Evolutionary conservation across 202 grass and related monocot species (phyloP), one percentile per base, ranked within the genome.

Genomic region (Dendrocalamus latiflorus): DNA sequence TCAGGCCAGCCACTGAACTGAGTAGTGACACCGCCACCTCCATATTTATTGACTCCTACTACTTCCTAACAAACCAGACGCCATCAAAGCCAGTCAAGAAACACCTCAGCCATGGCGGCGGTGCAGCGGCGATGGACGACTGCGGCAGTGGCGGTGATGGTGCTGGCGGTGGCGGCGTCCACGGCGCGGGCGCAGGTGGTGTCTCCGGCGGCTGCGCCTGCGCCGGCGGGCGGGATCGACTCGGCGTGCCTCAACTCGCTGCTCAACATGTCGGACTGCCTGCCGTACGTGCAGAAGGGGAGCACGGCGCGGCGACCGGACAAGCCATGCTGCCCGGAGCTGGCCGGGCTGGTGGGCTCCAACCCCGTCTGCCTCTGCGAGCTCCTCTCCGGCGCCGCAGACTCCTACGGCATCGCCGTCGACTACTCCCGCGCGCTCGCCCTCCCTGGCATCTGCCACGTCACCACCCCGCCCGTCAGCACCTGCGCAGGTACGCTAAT

Each of bases 291-390:
- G 34, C 39, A 59, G 76, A 56, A 70, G 22, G 95, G 95, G 33
- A 95, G 95, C 90, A 76, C 71, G 12, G 36, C 58, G 62, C 82
- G 61, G 41, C 37, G 56, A 18, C 93, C 95, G 7, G 95, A 93
- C 76, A 77, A 84, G 81, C 42, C 80, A 17, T 98, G 93, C 89
- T 98, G 95, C 90, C 93, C 91, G 7, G 95, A 95, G 90, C 65
- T 98, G 41, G 93, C 95, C 4, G 89, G 87, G 6, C 42, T 98
- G 68, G 72, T 93, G 43, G 93, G 45, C 9, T 86, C 91, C 28
- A 81, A 95, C 73, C 93, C 95, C 1, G 21, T 95, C 53, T 98
- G 95, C 85, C 90, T 98, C 84, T 98, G 95, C 80, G 73, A 90
- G 83, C 83, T 98, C 57, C 90, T 98, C 86, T 79, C 76, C 20